Evolutionary conservation across 768 basidiomycete species (phyloP).

Genomic region (Leccinellum luteum): DNA sequence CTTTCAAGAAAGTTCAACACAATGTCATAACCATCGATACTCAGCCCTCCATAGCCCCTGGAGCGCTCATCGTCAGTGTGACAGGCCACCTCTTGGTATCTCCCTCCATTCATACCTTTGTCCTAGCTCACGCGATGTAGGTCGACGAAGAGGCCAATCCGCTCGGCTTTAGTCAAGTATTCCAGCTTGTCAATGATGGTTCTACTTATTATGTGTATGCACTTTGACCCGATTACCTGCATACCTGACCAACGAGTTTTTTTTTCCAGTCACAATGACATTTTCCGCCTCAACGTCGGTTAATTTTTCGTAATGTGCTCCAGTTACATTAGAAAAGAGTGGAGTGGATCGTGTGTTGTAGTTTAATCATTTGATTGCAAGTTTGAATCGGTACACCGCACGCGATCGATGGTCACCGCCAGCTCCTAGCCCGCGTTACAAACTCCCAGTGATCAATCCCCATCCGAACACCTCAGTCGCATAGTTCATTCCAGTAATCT

Average conservation of each 20-base stretch:
- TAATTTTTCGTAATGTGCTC: constrained; percentile 9
- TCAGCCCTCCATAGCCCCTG: constrained; percentile 69
- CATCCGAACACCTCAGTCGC: constrained; percentile 4
- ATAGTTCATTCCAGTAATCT: constrained; percentile 16
- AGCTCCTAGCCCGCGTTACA: not conserved
- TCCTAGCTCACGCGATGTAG: constrained; percentile 36
- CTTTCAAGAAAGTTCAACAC: constrained; percentile 82
- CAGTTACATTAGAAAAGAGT: constrained; percentile 7
- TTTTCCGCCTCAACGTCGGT: constrained; percentile 88
- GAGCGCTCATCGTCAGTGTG: constrained; percentile 74
- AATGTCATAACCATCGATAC: constrained; percentile 80
- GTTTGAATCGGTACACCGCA: not conserved
- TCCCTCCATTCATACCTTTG: constrained; percentile 3
- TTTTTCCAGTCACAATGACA: constrained; percentile 68
- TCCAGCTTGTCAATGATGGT: constrained; percentile 83
- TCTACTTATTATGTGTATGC: constrained; percentile 82
- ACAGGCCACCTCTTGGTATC: constrained; percentile 81
- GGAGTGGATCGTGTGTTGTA: constrained; percentile 15
- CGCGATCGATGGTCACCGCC: not conserved
- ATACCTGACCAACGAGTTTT: constrained; percentile 3
- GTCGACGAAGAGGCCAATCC: constrained; percentile 79
- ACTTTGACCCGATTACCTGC: not conserved
- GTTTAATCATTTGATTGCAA: not conserved
- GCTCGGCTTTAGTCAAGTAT: constrained; percentile 89
- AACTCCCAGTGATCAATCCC: not conserved